phyloP scores from a whole-genome alignment of 129 eudicot genomes.

The Chrysanthemum seticuspe region DNA sequence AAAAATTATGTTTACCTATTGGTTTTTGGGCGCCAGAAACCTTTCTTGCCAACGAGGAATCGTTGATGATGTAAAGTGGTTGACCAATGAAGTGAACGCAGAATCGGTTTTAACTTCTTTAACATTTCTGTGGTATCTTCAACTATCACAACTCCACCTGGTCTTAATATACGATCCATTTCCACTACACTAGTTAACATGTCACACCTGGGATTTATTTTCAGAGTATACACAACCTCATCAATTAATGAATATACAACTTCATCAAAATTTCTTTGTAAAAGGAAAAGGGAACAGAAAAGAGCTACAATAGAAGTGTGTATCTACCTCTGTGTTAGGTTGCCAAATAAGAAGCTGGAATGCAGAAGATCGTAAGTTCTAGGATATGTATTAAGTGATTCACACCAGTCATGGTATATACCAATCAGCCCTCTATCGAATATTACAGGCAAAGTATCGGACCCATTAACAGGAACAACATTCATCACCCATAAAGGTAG shows the following conservation, averaged over 20 bases:
- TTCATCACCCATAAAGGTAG: slow-evolving; percentile 95
- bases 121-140: slow-evolving; percentile 54
- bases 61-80: slow-evolving; percentile 43
- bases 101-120: slow-evolving; percentile 36
- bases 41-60: slow-evolving; percentile 72
- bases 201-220: slow-evolving; percentile 52
- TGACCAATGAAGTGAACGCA: slow-evolving; percentile 78
- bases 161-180: slow-evolving; percentile 78
- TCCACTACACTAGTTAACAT: slow-evolving; percentile 59
- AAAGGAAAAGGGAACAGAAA: neutral
- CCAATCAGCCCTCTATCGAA: slow-evolving; percentile 96
- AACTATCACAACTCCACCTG: slow-evolving; percentile 63
- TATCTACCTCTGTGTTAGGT: slow-evolving; percentile 66
- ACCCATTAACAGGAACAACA: slow-evolving; percentile 72
- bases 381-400: slow-evolving; percentile 89
- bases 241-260: neutral
- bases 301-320: neutral
- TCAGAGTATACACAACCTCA: neutral
- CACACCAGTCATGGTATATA: slow-evolving; percentile 94
- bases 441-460: slow-evolving; percentile 70
- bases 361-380: slow-evolving; percentile 90
- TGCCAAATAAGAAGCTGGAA: slow-evolving; percentile 75
- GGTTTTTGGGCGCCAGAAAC: slow-evolving; percentile 73
- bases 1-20: slow-evolving; percentile 15
- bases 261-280: too few species aligned